These are phyloP conservation scores for Solanum aculeatissimum DNA, from an alignment of 305 asterid genomes.

Conservation along the genomic window DNA sequence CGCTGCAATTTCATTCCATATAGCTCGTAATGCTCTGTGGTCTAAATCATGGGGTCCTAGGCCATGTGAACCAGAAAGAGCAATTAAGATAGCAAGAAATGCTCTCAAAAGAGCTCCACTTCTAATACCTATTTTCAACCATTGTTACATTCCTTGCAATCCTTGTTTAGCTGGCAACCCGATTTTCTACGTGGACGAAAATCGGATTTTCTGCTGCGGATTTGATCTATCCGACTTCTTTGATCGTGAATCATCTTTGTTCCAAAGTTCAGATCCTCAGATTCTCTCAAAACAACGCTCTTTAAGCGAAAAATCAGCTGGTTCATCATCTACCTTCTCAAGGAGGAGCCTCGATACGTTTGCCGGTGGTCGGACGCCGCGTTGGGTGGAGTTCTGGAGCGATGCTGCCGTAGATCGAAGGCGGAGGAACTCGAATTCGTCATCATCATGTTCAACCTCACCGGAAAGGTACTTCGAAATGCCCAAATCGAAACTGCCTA, in stretches of 20 bases:
- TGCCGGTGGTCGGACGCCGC: slow-evolving; percentile 41
- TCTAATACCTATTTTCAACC: slow-evolving; percentile 73
- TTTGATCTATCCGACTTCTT: slow-evolving; percentile 80
- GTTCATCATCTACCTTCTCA: slow-evolving; percentile 27
- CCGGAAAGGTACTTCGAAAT: slow-evolving; percentile 62
- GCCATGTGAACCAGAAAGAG: slow-evolving; percentile 63
- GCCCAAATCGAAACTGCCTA: slow-evolving; percentile 56
- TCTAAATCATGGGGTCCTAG: slow-evolving; percentile 83
- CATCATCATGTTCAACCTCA: slow-evolving; percentile 57
- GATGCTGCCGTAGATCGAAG: slow-evolving; percentile 85
- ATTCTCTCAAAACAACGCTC: slow-evolving; percentile 32
- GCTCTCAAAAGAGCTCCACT: slow-evolving; percentile 83
- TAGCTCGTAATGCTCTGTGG: slow-evolving; percentile 78
- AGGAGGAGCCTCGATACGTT: slow-evolving; percentile 46
- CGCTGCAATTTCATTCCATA: slow-evolving; percentile 81
- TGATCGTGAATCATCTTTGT: slow-evolving; percentile 63
- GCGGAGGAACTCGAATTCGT: slow-evolving; percentile 44
- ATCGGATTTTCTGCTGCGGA: slow-evolving; percentile 77
- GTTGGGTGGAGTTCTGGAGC: slow-evolving; percentile 99
- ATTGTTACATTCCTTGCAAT: slow-evolving; percentile 77
- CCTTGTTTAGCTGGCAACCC: slow-evolving; percentile 93
- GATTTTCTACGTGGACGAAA: slow-evolving; percentile 83
- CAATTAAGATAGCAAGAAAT: slow-evolving; percentile 61
- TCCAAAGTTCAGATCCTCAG: slow-evolving; percentile 19
- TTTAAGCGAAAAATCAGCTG: slow-evolving; percentile 29